Evolutionary conservation across 352 stramenopile species (phyloP).

Genomic region (Phytopythium kandeliae): DNA sequence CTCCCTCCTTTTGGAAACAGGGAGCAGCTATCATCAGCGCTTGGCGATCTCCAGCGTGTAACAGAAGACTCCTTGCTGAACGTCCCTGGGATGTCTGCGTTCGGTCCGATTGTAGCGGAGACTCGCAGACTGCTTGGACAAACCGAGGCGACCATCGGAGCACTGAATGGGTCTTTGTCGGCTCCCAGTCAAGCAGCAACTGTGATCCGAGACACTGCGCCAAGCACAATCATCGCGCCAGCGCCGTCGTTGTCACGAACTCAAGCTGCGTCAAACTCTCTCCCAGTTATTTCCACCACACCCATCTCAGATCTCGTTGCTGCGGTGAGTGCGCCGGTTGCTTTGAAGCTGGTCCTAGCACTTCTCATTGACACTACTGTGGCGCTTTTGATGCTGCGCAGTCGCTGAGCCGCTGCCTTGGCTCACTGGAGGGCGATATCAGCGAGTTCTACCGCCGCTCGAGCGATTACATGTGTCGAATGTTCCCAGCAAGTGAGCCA

Average conservation of each 20-base stretch:
- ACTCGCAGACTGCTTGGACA: neutral
- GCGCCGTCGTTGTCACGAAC: neutral
- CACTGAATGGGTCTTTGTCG: neutral
- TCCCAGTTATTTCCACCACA: neutral
- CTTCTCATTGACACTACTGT: neutral
- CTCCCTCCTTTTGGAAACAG: neutral
- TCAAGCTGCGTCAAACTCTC: neutral
- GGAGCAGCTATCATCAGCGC: neutral
- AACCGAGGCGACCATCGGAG: neutral
- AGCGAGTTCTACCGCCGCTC: conserved; percentile 2
- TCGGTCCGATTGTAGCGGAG: neutral
- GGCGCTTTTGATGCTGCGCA: neutral
- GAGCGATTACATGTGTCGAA: neutral
- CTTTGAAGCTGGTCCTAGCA: neutral
- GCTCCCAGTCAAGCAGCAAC: neutral
- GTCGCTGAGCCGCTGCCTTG: neutral
- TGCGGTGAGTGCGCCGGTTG: neutral
- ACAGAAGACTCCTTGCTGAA: neutral
- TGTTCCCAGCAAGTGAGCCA: neutral
- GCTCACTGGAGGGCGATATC: neutral
- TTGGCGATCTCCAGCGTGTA: neutral
- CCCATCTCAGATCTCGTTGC: neutral
- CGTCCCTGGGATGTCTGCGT: neutral
- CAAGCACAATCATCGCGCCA: neutral
- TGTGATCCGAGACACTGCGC: neutral